Percentiles rank a stretch among this genome's conserved stretches.
phyloP scores from a whole-genome alignment of 2,329 filamentous ascomycete genomes.

The Coniochaeta sp. region DNA sequence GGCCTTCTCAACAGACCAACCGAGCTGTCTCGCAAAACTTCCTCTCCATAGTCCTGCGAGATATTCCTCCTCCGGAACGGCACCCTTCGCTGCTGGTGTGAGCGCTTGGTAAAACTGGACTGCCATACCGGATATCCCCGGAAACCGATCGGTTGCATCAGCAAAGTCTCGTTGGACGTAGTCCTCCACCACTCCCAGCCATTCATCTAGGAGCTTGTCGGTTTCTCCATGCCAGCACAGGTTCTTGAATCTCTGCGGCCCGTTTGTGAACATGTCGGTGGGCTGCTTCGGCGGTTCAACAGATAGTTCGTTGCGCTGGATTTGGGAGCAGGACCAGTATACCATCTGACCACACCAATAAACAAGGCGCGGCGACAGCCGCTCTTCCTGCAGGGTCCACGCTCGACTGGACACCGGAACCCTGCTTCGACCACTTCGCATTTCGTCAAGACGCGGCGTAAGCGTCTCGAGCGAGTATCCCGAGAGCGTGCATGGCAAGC shows the following conservation, averaged over 20 bases:
- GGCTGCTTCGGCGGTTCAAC: conserved; percentile 3
- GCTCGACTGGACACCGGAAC: conserved; percentile 13
- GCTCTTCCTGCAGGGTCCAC: conserved; percentile 18
- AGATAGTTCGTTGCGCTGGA: conserved; percentile 11
- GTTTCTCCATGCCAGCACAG: conserved; percentile 13
- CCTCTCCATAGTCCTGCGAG: conserved; percentile 16
- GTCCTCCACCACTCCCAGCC: conserved; percentile 17
- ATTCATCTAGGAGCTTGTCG: conserved; percentile 14
- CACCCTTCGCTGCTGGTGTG: conserved; percentile 8
- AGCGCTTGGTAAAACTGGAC: conserved; percentile 15
- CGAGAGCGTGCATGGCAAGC: conserved; percentile 12
- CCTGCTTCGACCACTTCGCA: conserved; percentile 8
- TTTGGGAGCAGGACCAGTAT: conserved; percentile 17
- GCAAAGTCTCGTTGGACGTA: conserved; percentile 16
- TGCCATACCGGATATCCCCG: conserved; percentile 16
- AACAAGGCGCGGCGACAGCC: conserved; percentile 15
- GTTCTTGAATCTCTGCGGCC: conserved; percentile 14
- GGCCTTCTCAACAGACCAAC: conserved; percentile 14
- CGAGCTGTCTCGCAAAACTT: conserved; percentile 14
- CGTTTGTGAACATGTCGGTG: conserved; percentile 5
- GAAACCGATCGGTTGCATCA: conserved; percentile 14
- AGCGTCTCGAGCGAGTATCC: conserved; percentile 13
- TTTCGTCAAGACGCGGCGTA: conserved; percentile 10
- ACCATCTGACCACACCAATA: conserved; percentile 17
- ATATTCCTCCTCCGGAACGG: conserved; percentile 12